These are phyloP conservation scores for Sergeia podlipaevii DNA, from an alignment of 208 protist genomes.

Conservation along the genomic window DNA sequence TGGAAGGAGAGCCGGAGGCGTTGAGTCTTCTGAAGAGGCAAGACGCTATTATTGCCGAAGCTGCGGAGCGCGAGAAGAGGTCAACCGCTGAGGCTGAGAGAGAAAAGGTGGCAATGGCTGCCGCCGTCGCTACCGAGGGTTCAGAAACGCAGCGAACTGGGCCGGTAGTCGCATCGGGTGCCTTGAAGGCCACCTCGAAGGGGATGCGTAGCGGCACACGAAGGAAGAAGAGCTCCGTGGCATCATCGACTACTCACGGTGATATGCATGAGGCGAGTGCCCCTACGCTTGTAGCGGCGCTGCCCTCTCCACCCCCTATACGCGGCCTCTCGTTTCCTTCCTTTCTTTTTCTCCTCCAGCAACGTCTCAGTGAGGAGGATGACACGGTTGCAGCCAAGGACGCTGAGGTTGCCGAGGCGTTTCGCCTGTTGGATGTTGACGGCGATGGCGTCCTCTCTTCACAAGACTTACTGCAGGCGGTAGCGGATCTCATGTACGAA, in stretches of 20 bases:
- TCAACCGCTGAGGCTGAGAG: background rate
- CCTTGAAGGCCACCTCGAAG: background rate
- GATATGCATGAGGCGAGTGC: background rate
- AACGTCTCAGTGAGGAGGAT: constrained; percentile 16
- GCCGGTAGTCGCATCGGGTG: background rate
- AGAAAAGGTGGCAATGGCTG: constrained; percentile 9
- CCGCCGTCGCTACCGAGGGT: constrained; percentile 10
- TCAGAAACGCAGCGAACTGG: constrained; percentile 4
- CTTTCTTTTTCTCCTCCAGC: constrained; percentile 66
- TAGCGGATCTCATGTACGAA: constrained; percentile 25
- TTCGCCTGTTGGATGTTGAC: constrained; percentile 46
- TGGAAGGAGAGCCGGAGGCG: too few species aligned
- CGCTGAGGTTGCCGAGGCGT: constrained; percentile 29
- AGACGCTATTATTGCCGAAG: constrained; percentile 10
- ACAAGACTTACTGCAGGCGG: constrained; percentile 32
- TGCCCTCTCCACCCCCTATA: too few species aligned
- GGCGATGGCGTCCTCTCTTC: constrained; percentile 48
- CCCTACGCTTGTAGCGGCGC: too few species aligned
- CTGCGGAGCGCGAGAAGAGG: constrained; percentile 1
- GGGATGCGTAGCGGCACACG: background rate
- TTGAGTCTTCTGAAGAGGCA: too few species aligned
- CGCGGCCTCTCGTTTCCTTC: constrained; percentile 37
- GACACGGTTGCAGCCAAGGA: constrained; percentile 11
- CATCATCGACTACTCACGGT: too few species aligned
- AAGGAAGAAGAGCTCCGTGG: background rate